Percentiles rank a stretch among this genome's conserved stretches.
Conservation (phyloP, 2,329 filamentous ascomycete genomes). For the Drechslerella coelobrocha region DNA sequence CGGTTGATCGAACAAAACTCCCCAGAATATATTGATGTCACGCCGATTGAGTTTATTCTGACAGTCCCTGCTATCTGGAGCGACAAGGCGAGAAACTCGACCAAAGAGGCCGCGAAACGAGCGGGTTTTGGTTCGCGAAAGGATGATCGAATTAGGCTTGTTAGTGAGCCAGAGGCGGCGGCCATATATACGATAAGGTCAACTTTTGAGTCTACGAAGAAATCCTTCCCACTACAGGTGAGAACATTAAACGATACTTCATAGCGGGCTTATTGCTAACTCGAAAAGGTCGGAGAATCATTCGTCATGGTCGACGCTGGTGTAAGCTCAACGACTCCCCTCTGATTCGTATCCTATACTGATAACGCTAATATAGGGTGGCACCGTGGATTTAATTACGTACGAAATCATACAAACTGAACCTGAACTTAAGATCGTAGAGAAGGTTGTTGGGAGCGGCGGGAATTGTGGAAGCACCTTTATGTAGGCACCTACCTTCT, state of each 20-base stretch:
- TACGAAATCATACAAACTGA: constrained; percentile 79
- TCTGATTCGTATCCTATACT: no score
- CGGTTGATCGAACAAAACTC: constrained; percentile 61
- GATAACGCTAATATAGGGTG: constrained; percentile 52
- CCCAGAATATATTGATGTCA: constrained; percentile 59
- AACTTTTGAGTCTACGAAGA: constrained; percentile 36
- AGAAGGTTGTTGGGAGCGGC: constrained; percentile 80
- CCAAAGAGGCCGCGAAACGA: constrained; percentile 59
- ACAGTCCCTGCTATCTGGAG: constrained; percentile 69
- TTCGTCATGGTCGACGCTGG: constrained; percentile 66
- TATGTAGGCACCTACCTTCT: constrained; percentile 65
- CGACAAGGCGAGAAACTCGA: constrained; percentile 64
- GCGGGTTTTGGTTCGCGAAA: constrained; percentile 53
- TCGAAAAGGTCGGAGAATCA: constrained; percentile 60
- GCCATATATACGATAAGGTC: constrained; percentile 55
- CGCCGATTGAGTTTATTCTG: constrained; percentile 64
- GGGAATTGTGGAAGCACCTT: constrained; percentile 80
- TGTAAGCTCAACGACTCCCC: constrained; percentile 59
- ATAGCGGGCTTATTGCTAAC: constrained; percentile 3
- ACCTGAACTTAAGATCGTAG: constrained; percentile 73
- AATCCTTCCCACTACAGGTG: constrained; percentile 26
- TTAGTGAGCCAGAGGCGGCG: constrained; percentile 56
- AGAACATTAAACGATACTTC: background rate
- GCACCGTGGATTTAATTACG: constrained; percentile 61
- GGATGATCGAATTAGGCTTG: constrained; percentile 52